Evolutionary conservation across 2,329 filamentous ascomycete genomes (phyloP).

Genomic region (Chaetothyriales sp.): DNA sequence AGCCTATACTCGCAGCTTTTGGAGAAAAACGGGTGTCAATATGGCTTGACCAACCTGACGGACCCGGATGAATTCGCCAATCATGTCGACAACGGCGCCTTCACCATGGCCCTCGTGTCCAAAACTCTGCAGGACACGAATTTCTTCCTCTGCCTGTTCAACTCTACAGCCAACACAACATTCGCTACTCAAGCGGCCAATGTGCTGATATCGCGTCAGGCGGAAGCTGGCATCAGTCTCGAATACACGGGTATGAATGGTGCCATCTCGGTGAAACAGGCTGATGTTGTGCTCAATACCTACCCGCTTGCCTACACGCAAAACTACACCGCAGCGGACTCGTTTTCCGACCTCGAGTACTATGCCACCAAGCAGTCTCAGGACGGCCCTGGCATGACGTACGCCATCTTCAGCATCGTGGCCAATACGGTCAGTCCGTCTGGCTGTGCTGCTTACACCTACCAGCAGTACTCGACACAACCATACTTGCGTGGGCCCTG

Average conservation of each 20-base stretch:
- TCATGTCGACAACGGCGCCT: constrained; percentile 53
- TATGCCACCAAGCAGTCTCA: constrained; percentile 56
- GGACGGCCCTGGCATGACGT: constrained; percentile 61
- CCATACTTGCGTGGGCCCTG: constrained; percentile 55
- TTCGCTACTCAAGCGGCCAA: constrained; percentile 45
- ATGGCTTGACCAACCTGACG: constrained; percentile 49
- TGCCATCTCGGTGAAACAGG: constrained; percentile 53
- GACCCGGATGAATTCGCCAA: constrained; percentile 63
- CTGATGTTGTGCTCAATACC: constrained; percentile 54
- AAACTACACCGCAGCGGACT: constrained; percentile 37
- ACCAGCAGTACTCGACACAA: constrained; percentile 48
- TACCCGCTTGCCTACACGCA: constrained; percentile 50
- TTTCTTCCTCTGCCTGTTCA: constrained; percentile 43
- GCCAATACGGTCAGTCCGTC: constrained; percentile 52
- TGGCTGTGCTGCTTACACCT: constrained; percentile 56
- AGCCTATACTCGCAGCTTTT: constrained; percentile 49
- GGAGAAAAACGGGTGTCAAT: constrained; percentile 43
- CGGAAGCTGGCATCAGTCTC: constrained; percentile 45
- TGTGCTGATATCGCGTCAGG: constrained; percentile 42
- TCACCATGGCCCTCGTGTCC: constrained; percentile 50
- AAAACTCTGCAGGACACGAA: constrained; percentile 45
- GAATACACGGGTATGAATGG: constrained; percentile 57
- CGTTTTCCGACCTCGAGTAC: constrained; percentile 49
- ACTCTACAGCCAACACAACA: constrained; percentile 40
- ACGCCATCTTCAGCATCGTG: constrained; percentile 54